Percentiles rank a stretch among this genome's conserved stretches.
phyloP scores from a whole-genome alignment of 106 monocot species.

The Dendrobium catenatum region DNA sequence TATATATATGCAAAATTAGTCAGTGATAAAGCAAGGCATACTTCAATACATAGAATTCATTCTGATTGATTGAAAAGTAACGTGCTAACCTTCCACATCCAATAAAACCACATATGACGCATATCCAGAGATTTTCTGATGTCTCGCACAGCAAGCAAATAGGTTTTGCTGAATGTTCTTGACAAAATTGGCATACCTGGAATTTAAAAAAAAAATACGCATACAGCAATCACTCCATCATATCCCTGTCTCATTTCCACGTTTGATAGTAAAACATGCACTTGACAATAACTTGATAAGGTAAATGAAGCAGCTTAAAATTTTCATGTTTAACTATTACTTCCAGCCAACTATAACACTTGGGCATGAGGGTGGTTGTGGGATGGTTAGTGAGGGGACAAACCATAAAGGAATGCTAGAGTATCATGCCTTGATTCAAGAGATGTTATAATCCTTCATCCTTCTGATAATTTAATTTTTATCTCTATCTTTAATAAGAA shows the following conservation, averaged over 20 bases:
- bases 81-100: slow-evolving; percentile 85
- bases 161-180: slow-evolving; percentile 61
- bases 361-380: background rate
- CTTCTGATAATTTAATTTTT: too few relatives aligned
- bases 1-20: background rate
- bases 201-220: background rate
- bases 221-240: background rate
- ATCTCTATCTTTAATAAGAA: too few relatives aligned
- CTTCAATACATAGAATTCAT: background rate
- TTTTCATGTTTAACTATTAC: background rate
- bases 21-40: background rate
- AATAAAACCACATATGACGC: slow-evolving; percentile 94
- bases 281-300: background rate
- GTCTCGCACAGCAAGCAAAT: slow-evolving; percentile 79
- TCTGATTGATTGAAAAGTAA: background rate
- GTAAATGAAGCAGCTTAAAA: background rate
- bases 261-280: background rate
- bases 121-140: slow-evolving; percentile 85
- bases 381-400: background rate
- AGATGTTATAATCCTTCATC: too few relatives aligned
- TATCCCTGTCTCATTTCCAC: background rate
- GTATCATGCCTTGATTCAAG: too few relatives aligned
- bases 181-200: slow-evolving; percentile 87
- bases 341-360: background rate
- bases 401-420: background rate